These are phyloP conservation scores for Aspergillus novoparasiticus DNA, from an alignment of 2,329 filamentous ascomycete genomes.

Conservation along the genomic window DNA sequence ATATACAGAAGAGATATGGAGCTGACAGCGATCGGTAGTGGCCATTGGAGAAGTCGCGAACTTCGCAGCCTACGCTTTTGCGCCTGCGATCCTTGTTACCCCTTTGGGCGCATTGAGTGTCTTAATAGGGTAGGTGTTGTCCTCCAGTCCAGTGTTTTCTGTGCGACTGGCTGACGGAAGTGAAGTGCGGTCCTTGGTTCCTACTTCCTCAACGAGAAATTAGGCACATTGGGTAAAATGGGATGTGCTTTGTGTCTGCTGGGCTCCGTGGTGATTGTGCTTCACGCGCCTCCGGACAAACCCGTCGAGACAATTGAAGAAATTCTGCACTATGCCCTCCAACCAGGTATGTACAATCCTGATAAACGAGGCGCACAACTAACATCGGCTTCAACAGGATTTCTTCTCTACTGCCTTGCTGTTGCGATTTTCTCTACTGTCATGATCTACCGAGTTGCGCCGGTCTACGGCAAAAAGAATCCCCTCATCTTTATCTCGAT, in stretches of 20 bases:
- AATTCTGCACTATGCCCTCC: slow-evolving; percentile 86
- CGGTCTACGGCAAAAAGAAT: slow-evolving; percentile 89
- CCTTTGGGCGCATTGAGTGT: slow-evolving; percentile 92
- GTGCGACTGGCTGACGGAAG: slow-evolving; percentile 21
- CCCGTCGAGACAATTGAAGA: slow-evolving; percentile 89
- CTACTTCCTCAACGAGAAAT: slow-evolving; percentile 87
- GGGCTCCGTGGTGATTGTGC: slow-evolving; percentile 93
- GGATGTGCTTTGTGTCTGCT: slow-evolving; percentile 96
- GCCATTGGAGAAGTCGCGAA: slow-evolving; percentile 93
- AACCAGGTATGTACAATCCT: slow-evolving; percentile 68
- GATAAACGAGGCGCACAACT: slow-evolving; percentile 3
- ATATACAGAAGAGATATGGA: not conserved
- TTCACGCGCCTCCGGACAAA: slow-evolving; percentile 93
- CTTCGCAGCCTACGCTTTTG: slow-evolving; percentile 97
- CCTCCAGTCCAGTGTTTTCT: not conserved
- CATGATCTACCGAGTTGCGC: slow-evolving; percentile 96
- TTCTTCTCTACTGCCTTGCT: slow-evolving; percentile 79
- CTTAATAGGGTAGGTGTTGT: slow-evolving; percentile 68
- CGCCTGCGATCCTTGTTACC: slow-evolving; percentile 96
- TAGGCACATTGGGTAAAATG: slow-evolving; percentile 89
- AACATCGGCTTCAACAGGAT: slow-evolving; percentile 60
- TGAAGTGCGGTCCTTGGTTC: slow-evolving; percentile 82
- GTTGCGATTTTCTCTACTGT: slow-evolving; percentile 82
- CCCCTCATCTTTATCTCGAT: slow-evolving; percentile 96
- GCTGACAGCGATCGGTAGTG: slow-evolving; percentile 59